Percentiles rank a stretch among this genome's conserved stretches.
phyloP scores from a whole-genome alignment of 805 yeast genomes.

The Myxozyma kluyveri region DNA sequence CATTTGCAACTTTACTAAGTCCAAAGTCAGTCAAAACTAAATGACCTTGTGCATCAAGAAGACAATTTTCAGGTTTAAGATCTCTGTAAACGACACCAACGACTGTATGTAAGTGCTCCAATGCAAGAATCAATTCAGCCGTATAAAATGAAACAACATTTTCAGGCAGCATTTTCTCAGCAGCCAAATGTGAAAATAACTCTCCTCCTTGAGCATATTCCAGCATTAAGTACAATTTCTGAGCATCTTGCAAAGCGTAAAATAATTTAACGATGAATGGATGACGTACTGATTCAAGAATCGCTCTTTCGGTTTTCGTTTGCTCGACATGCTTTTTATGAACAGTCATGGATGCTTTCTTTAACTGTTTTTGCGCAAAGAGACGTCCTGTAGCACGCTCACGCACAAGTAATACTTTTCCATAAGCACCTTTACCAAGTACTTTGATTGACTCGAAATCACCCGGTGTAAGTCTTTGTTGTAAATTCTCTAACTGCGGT shows the following conservation, averaged over 20 bases:
- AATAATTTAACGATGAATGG: conserved; percentile 78
- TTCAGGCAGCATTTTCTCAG: conserved; percentile 50
- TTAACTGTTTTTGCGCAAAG: conserved; percentile 82
- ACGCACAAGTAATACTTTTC: conserved; percentile 76
- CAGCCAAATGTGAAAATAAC: conserved; percentile 61
- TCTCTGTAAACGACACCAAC: conserved; percentile 85
- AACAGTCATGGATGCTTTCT: conserved; percentile 75
- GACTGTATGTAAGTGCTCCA: conserved; percentile 64
- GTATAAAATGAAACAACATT: conserved; percentile 66
- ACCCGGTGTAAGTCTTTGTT: conserved; percentile 4
- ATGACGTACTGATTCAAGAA: conserved; percentile 67
- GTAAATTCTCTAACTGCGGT: background rate
- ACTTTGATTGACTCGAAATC: conserved; percentile 77
- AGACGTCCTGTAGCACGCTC: conserved; percentile 60
- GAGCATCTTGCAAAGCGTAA: conserved; percentile 78
- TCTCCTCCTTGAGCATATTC: conserved; percentile 92
- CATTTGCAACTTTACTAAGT: conserved; percentile 48
- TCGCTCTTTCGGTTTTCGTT: conserved; percentile 75
- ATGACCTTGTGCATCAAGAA: conserved; percentile 74
- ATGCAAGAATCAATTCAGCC: conserved; percentile 77
- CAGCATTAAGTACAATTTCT: conserved; percentile 68
- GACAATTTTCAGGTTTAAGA: conserved; percentile 84
- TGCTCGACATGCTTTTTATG: conserved; percentile 59
- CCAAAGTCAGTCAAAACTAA: conserved; percentile 85
- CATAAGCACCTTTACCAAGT: conserved; percentile 84